Base-by-base conservation (phyloP, 2,329 filamentous ascomycete species). In the Fusarium acutatum region DNA sequence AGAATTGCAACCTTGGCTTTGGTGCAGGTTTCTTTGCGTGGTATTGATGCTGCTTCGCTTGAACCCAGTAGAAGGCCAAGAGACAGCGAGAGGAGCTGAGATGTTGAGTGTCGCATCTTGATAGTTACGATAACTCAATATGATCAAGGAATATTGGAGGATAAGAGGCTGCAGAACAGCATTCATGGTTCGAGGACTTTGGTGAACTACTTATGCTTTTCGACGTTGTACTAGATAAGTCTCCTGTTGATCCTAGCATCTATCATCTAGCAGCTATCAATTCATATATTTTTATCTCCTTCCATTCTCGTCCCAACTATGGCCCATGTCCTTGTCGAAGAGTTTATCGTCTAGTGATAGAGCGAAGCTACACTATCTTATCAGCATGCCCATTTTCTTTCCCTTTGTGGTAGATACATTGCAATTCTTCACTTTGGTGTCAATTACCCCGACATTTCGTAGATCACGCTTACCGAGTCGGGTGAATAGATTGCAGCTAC, bases 1-100 rank as follows among this genome's bases (percentile, higher is more conserved):
- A 82, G 71, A 22, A 82, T 76, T 6, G 79, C 80, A 2, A 82
- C 80, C 2, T 74, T 79, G 10, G 79, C 78, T 41, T 78, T 82
- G n/a, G 58, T 74, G 43, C 81, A 82, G 1, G 69, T 69, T 1
- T 53, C 63, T 14, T 69, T 71, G 20, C 54, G 71, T 22, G 69
- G 56, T 35, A 74, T 62, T 12, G 64, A 67, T 14, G 64, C 60
- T 15, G 69, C 72, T 46, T 75, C 41, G 9, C 64, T 20, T n/a
- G 47, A 52, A 22, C 49, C 34, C 12, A 69, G 10, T 1, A 75
- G 15, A 15, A 74, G 28, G 20, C 67, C 62, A 22, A 30, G 40
- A 14, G 46, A 74, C 26, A 69, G 11, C 9, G 50, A 63, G 5
- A 74, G 38, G 9, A 74, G 24, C 17, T 60, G 43, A 34, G 67